phyloP scores from a whole-genome alignment of 1,284 basidiomycete species.

The Tylopilus sp. region DNA sequence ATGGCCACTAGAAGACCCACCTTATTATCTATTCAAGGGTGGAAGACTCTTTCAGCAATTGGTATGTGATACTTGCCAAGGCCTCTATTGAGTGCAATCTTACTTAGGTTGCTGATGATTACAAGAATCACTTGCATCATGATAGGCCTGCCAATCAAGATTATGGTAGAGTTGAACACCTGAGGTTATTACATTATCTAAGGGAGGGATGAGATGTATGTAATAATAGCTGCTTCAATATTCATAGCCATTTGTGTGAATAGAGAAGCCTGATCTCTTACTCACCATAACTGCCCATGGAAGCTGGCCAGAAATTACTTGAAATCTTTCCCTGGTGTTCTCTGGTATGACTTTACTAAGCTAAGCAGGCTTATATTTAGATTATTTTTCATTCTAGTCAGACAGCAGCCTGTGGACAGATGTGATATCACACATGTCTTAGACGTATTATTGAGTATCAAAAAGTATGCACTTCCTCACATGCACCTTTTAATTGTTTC shows the following conservation, averaged over 20 bases:
- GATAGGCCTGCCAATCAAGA: constrained; percentile 8
- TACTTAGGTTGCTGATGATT: constrained; percentile 27
- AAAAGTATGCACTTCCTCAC: constrained; percentile 20
- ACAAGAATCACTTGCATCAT: background rate
- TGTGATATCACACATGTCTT: constrained; percentile 65
- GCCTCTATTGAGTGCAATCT: constrained; percentile 46
- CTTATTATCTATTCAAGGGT: constrained; percentile 48
- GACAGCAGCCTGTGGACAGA: constrained; percentile 48
- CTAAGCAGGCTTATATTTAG: no score
- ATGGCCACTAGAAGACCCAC: background rate
- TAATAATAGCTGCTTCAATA: constrained; percentile 16
- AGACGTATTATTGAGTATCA: constrained; percentile 27
- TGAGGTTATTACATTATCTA: constrained; percentile 10
- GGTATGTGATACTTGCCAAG: constrained; percentile 49
- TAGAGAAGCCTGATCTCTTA: constrained; percentile 19
- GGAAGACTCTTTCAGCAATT: constrained; percentile 55
- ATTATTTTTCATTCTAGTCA: constrained; percentile 43
- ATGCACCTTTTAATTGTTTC: constrained; percentile 47
- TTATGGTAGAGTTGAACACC: constrained; percentile 10
- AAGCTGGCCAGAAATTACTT: constrained; percentile 55
- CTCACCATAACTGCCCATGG: constrained; percentile 48
- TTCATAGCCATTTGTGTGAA: constrained; percentile 17
- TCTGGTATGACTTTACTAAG: no score
- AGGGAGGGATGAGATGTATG: constrained; percentile 7
- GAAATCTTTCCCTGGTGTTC: constrained; percentile 46